Evolutionary conservation across 108 stramenopile genomes (phyloP), one percentile per base, ranked within the genome.

Genomic region (Cyclostephanos tholiformis): DNA sequence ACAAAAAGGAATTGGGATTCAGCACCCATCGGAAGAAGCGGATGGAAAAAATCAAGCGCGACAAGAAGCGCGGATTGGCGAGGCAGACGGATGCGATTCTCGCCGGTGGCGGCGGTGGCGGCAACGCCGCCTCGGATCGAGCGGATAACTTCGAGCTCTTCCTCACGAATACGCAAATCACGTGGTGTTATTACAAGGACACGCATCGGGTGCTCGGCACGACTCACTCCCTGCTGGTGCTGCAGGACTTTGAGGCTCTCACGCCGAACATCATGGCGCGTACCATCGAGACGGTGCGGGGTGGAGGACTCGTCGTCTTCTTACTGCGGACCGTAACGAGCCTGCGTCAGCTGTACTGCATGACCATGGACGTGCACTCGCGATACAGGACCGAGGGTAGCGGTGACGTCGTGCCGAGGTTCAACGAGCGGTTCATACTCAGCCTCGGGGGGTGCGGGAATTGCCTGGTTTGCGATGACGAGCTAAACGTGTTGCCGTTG

Each of bases 1-100:
- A 99, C 90, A 98, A 99, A 74, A 99, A 99, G 63, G 98, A 99
- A 76, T 85, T 99, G 29, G 99, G 99, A 1, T 99, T 99, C 77
- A 95, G 94, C 8, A 97, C 97, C 14, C 94, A 97, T 61, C 60
- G 79, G 25, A 89, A 91, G 66, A 95, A 94, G 75, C 90, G 99
- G 32, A 99, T 99, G 95, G 94, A 96, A 64, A 96, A 98, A 72
- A 76, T 99, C 10, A 98, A 99, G 78, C 81, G 94, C 35, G 86
- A 95, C 74, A 94, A 97, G 79, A 81, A 85, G 59, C 72, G 96
- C 8, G 99, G 95, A 57, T 50, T 94, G 30, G 56, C 71, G 22
- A 82, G 65, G 61, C 61, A 62, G 30, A 22, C 16, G 36, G 35
- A 38, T 4, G 23, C 53, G 27, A 29, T 30, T 14, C 17, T 30